Base-by-base conservation (phyloP, 2,329 filamentous ascomycete genomes). In the Aspergillus oerlinghausenensis region DNA sequence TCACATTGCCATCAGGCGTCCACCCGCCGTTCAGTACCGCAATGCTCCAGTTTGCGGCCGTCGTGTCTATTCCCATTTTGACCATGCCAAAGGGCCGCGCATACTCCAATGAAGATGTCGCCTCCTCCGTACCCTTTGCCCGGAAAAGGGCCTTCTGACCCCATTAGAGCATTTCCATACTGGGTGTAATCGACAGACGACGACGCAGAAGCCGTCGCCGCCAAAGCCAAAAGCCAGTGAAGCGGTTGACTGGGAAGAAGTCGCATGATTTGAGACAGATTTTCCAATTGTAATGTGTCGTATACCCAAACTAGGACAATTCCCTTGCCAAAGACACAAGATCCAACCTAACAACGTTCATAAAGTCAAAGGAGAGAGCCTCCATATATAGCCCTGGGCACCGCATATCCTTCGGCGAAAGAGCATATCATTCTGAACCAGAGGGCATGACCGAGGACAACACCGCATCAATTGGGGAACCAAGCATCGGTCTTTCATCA, bases 1-100 rank as follows among this genome's bases (percentile, higher is more conserved):
- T 78, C 29, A 83, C 70, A 58, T 76, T 79, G 2, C 77, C 79
- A 62, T 82, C 80, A 0, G 77, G 77, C 17, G 69, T 69, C 68
- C 76, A 78, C 3, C 76, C 77, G 23, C 74, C 74, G 62, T 78
- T 77, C 29, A 73, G 63, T 52, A 72, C 67, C 1, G 74, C 74
- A 5, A 68, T 68, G 54, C 60, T 65, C 56, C 68, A 71, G 55
- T 73, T 72, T 2, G 69, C 71, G 26, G 69, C 69, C 3, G 69
- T 72, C 17, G 66, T 69, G 51, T 72, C 77, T 56, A 77, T 72
- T 9, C 76, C 77, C 5, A 77, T 67, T 55, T 78, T 79, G 25
- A 70, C 75, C 21, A 78, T 71, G 4, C 74, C 75, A 58, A 78
- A 79, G 2, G 77, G 76, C 4, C 69, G 65, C 9, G 79, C 79